Evolutionary conservation across 495 filamentous ascomycete species (phyloP).

Genomic region (Pseudevernia furfuracea): DNA sequence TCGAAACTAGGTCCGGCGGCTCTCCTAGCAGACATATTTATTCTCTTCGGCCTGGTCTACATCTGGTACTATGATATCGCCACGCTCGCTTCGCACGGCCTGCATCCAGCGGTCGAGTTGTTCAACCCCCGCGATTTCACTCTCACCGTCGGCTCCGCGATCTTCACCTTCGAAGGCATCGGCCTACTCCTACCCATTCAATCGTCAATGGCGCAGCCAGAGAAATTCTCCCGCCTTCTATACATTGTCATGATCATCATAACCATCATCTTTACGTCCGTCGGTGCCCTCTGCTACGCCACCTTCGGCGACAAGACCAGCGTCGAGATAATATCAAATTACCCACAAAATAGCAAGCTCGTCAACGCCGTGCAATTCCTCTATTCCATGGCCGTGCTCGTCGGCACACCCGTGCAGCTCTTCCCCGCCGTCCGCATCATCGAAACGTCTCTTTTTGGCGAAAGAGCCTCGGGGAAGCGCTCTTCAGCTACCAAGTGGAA

Average conservation of each 20-base stretch:
- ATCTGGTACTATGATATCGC: constrained; percentile 56
- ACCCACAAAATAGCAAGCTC: constrained; percentile 51
- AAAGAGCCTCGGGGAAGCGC: constrained; percentile 46
- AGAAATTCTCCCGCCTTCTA: constrained; percentile 51
- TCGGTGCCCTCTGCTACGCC: constrained; percentile 57
- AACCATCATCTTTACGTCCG: constrained; percentile 54
- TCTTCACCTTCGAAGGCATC: constrained; percentile 64
- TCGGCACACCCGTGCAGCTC: constrained; percentile 56
- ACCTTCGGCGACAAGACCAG: constrained; percentile 51
- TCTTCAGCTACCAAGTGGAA: constrained; percentile 52
- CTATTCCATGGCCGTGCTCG: constrained; percentile 56
- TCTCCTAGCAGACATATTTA: constrained; percentile 54
- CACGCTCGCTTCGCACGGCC: constrained; percentile 38
- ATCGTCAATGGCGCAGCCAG: constrained; percentile 52
- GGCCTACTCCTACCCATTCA: constrained; percentile 60
- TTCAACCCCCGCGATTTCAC: constrained; percentile 58
- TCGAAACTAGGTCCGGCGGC: constrained; percentile 54
- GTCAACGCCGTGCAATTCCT: constrained; percentile 61
- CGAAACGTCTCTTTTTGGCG: constrained; percentile 47
- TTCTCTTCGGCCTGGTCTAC: constrained; percentile 54
- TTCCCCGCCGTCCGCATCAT: constrained; percentile 57
- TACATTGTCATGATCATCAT: constrained; percentile 54
- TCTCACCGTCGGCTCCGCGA: constrained; percentile 53
- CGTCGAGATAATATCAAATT: constrained; percentile 59
- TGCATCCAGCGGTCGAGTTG: constrained; percentile 44